A percentile compares a stretch with the other conserved stretches of the same genome.
phyloP scores from a whole-genome alignment of 805 yeast genomes.

The Huiozyma sinensis region DNA sequence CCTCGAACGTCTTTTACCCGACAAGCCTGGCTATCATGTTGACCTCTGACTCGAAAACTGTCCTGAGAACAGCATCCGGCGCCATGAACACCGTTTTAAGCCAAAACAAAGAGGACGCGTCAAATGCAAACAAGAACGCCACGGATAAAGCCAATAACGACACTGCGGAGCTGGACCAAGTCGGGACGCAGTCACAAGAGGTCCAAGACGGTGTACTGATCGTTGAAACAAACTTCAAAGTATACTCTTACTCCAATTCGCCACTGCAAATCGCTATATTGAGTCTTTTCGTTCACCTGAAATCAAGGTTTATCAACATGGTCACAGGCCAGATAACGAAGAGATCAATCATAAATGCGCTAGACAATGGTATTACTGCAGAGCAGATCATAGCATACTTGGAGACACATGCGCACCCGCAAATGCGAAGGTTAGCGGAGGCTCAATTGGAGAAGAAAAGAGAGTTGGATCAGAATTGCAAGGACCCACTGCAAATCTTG shows the following conservation, averaged over 20 bases:
- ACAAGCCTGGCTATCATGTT: constrained; percentile 82
- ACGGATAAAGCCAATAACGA: constrained; percentile 1
- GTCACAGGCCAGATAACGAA: constrained; percentile 90
- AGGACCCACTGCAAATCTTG: constrained; percentile 48
- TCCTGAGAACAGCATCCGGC: constrained; percentile 55
- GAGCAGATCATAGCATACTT: constrained; percentile 86
- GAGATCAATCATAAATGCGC: constrained; percentile 79
- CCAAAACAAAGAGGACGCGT: constrained; percentile 15
- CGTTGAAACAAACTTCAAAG: constrained; percentile 85
- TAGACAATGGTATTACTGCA: constrained; percentile 83
- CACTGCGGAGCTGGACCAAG: constrained; percentile 20
- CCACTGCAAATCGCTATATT: constrained; percentile 91
- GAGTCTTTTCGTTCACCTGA: constrained; percentile 76
- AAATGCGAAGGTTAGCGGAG: constrained; percentile 68
- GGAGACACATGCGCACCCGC: constrained; percentile 89
- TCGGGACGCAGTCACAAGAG: constrained; percentile 16
- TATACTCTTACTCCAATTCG: constrained; percentile 87
- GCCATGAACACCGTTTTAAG: constrained; percentile 61
- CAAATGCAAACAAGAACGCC: constrained; percentile 7
- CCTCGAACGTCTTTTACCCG: constrained; percentile 67
- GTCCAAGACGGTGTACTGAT: constrained; percentile 58
- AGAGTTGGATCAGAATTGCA: constrained; percentile 42
- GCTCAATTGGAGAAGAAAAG: constrained; percentile 55
- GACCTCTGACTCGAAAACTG: constrained; percentile 70
- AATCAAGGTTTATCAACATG: constrained; percentile 79